Percentiles rank a stretch among this genome's conserved stretches.
Conservation (phyloP, 148 eudicot species). For the Camellia granthamiana region DNA sequence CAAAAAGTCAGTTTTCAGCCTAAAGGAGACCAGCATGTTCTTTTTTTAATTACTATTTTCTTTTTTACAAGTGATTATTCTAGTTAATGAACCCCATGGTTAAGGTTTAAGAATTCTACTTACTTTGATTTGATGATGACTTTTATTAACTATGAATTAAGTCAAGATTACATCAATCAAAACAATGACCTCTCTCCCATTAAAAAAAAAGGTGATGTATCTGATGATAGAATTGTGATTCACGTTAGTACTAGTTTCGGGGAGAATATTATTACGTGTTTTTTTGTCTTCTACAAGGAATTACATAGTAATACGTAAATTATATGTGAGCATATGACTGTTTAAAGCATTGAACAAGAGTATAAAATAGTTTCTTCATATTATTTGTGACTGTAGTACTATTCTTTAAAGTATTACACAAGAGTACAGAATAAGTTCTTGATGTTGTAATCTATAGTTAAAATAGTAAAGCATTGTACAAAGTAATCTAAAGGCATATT, state of each 20-base stretch:
- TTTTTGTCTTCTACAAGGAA: too few species aligned
- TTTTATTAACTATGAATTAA: background rate
- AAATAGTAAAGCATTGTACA: too few species aligned
- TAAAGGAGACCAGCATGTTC: background rate
- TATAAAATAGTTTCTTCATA: too few species aligned
- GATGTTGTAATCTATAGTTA: too few species aligned
- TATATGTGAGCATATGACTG: too few species aligned
- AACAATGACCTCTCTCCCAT: background rate
- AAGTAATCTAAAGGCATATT: too few species aligned
- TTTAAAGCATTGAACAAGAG: too few species aligned
- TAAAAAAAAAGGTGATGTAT: background rate
- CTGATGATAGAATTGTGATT: background rate
- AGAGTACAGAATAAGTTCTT: too few species aligned
- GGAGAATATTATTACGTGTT: too few species aligned
- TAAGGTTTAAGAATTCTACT: background rate
- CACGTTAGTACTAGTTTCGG: background rate
- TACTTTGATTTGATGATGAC: background rate
- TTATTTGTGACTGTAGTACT: too few species aligned
- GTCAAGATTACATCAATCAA: conserved; percentile 1
- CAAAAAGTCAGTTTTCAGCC: background rate
- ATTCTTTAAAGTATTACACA: too few species aligned
- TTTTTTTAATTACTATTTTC: background rate
- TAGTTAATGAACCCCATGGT: background rate
- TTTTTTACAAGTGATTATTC: background rate
- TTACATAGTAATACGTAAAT: too few species aligned